These are phyloP conservation scores for Macadamia tetraphylla DNA, from an alignment of 164 flowering plant genomes.

Conservation along the genomic window DNA sequence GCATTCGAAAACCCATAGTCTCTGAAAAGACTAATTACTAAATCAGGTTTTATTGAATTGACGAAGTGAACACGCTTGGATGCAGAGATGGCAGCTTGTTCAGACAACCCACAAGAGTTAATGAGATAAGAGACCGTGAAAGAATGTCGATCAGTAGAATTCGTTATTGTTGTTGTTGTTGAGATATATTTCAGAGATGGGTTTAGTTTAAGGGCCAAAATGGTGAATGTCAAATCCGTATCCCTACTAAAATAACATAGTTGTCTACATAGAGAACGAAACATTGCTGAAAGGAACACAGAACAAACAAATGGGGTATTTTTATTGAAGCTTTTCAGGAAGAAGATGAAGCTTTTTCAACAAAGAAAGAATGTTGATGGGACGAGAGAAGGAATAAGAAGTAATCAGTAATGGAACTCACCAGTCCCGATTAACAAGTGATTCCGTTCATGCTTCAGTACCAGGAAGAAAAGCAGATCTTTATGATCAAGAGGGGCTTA, in stretches of 20 bases:
- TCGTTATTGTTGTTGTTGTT: background rate
- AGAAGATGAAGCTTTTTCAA: no score
- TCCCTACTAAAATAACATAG: background rate
- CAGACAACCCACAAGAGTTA: constrained; percentile 15
- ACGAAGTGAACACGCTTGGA: constrained; percentile 6
- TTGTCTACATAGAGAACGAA: no score
- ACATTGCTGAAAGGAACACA: no score
- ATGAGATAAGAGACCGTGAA: constrained; percentile 21
- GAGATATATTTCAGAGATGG: constrained; percentile 2
- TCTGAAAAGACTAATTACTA: constrained; percentile 8
- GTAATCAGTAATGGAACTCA: no score
- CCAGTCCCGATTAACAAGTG: no score
- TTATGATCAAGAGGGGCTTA: no score
- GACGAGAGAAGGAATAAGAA: no score
- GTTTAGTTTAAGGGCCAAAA: background rate
- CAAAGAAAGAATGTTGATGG: no score
- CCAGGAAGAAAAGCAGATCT: no score
- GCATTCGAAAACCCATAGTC: constrained; percentile 7
- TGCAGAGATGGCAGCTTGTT: constrained; percentile 14
- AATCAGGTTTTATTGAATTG: constrained; percentile 9
- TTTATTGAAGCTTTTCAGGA: no score
- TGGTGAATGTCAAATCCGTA: background rate
- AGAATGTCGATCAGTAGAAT: background rate
- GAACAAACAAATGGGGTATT: no score
- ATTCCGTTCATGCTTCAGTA: no score